phyloP scores from a whole-genome alignment of 2,329 filamentous ascomycete species.

The Cytospora chrysosperma region DNA sequence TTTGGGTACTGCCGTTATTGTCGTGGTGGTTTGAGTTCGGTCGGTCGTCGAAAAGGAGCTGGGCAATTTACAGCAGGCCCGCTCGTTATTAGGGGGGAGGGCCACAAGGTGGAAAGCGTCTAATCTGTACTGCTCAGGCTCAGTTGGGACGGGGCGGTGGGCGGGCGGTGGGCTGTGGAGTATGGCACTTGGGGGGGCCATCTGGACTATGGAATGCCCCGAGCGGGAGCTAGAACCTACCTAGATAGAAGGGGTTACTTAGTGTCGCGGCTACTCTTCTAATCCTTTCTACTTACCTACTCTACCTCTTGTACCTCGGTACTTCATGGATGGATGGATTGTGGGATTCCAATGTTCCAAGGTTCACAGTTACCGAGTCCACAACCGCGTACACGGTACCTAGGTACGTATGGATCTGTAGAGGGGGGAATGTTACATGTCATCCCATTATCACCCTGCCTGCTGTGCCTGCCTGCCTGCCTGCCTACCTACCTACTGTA shows the following conservation, averaged over 20 bases:
- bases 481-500: not conserved
- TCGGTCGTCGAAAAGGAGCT: slow-evolving; percentile 23
- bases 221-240: not conserved
- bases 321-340: not conserved
- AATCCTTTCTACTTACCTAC: not conserved
- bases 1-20: slow-evolving; percentile 1
- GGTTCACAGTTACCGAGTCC: no score
- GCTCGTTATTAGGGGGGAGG: slow-evolving; percentile 15
- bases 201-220: not conserved
- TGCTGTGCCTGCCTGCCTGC: no score
- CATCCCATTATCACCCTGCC: no score
- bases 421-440: no score
- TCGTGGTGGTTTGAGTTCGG: slow-evolving; percentile 1
- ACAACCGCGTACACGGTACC: no score
- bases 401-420: no score
- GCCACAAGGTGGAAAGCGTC: slow-evolving; percentile 3
- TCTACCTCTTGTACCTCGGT: not conserved
- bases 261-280: not conserved
- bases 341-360: no score
- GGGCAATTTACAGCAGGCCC: slow-evolving; percentile 22
- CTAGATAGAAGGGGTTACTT: not conserved
- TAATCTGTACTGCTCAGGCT: not conserved
- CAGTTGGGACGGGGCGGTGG: not conserved
- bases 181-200: not conserved
- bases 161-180: not conserved